Evolutionary conservation across 805 yeast genomes (phyloP), one percentile per base, ranked within the genome.

Genomic region (Teunomyces barrocoloradensis): DNA sequence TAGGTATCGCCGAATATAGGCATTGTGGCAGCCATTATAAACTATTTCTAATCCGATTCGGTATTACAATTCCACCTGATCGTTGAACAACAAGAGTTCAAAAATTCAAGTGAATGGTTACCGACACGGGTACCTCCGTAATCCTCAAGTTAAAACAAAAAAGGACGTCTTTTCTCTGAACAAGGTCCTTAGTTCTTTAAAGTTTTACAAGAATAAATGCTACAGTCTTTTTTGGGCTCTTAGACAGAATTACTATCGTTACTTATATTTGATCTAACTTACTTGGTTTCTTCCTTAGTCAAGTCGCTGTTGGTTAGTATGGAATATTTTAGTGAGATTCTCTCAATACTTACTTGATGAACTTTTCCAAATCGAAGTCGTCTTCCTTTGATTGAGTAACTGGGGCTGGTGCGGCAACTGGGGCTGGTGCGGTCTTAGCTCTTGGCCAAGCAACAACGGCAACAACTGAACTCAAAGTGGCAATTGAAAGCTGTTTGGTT

Each of bases 361-460:
- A 63, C 54, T 71, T 70, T 49, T 72, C 77, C 46, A 72, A 63
- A 48, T 72, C 77, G 52, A 72, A 71, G 53, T 72, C 76, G 18
- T 68, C 76, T 45, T 68, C 73, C 50, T 69, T 66, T 44, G 60
- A 30, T 15, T 56, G 49, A 18, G 54, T 48, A 6, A 53, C 59
- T 4, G 64, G 58, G 7, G 60, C 54, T 13, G 63, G 53, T 15
- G 56, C 50, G 13, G 60, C 56, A 25, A 54, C 56, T 29, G 59
- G 53, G 4, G 66, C 56, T 6, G 57, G 56, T 21, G 55, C 53
- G 12, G 62, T 42, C 38, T 56, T 49, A 20, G 61, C 58, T 43
- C 72, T 60, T 32, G 76, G 76, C 70, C 68, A 68, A 5, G 71
- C 67, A 23, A 59, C 66, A 46, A 69, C 50, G 9, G 65, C 75